These are phyloP conservation scores for Pistacia integerrima DNA, from an alignment of 345 rosid genomes.

Conservation along the genomic window DNA sequence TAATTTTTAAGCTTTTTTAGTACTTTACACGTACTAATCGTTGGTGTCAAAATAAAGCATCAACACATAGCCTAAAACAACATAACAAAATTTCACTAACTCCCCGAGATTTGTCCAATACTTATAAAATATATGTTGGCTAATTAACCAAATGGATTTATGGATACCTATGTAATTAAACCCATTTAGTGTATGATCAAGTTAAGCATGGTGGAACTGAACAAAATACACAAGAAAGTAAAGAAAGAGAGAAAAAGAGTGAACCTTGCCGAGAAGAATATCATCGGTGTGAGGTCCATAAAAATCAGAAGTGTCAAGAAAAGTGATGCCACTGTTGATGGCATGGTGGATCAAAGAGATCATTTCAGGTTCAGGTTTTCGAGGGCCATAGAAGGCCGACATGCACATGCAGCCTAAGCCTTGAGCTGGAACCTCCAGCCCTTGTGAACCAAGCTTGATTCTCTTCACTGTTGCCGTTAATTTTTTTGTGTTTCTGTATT, in stretches of 20 bases:
- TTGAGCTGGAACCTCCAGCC: slow-evolving; percentile 34
- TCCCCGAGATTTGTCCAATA: too few relatives aligned
- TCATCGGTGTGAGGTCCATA: slow-evolving; percentile 48
- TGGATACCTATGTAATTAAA: too few relatives aligned
- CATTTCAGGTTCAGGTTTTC: slow-evolving; percentile 37
- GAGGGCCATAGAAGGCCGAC: slow-evolving; percentile 44
- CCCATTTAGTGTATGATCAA: too few relatives aligned
- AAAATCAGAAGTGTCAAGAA: slow-evolving; percentile 46
- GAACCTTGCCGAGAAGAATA: slow-evolving; percentile 44
- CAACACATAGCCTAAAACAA: too few relatives aligned
- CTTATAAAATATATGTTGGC: too few relatives aligned
- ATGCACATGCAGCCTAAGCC: slow-evolving; percentile 58
- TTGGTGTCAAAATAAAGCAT: too few relatives aligned
- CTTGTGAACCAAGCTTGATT: neutral
- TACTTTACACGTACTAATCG: too few relatives aligned
- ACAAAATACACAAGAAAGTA: neutral
- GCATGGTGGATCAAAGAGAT: slow-evolving; percentile 38
- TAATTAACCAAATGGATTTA: too few relatives aligned
- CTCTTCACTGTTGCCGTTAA: neutral
- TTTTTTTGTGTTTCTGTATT: neutral
- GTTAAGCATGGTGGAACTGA: too few relatives aligned
- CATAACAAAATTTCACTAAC: too few relatives aligned
- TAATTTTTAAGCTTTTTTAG: too few relatives aligned
- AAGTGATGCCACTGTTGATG: slow-evolving; percentile 39
- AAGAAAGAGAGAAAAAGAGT: neutral